These are phyloP conservation scores for Cutaneotrichosporon arboriforme DNA, from an alignment of 1,284 basidiomycete genomes.

Conservation along the genomic window DNA sequence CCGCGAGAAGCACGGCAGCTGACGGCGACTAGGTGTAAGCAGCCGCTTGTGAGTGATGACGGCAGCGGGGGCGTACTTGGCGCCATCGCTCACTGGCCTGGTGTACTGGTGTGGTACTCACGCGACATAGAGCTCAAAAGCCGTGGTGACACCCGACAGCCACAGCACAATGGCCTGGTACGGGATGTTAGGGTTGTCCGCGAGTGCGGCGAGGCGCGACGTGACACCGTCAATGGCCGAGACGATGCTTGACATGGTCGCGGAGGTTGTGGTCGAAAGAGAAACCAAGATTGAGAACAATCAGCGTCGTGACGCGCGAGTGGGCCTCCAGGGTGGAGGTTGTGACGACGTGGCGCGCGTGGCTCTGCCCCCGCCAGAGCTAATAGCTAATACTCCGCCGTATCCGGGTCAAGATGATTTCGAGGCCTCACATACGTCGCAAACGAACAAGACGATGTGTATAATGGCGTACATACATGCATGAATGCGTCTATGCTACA, in stretches of 20 bases:
- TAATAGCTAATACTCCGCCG: no score
- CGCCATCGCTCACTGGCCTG: no score
- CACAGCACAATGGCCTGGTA: slow-evolving; percentile 29
- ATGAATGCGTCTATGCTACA: no score
- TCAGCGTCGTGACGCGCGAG: no score
- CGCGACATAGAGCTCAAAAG: slow-evolving; percentile 37
- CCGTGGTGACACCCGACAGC: slow-evolving; percentile 28
- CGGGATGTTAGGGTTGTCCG: slow-evolving; percentile 34
- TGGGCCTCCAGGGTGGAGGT: no score
- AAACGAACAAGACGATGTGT: no score
- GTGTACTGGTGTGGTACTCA: slow-evolving; percentile 16
- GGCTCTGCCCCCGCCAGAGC: no score
- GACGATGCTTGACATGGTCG: slow-evolving; percentile 15
- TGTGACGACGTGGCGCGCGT: no score
- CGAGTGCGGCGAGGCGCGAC: slow-evolving; percentile 22
- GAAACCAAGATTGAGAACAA: not conserved
- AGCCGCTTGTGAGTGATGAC: not conserved
- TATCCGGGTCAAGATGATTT: no score
- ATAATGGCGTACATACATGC: no score
- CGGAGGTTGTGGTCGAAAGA: not conserved
- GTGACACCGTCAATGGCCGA: slow-evolving; percentile 26
- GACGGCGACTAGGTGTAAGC: slow-evolving; percentile 51
- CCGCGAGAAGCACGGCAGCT: slow-evolving; percentile 76
- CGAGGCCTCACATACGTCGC: no score
- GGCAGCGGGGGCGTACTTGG: no score